Evolutionary conservation across 2,329 filamentous ascomycete genomes (phyloP).

Genomic region (Cyphellophora attinorum): DNA sequence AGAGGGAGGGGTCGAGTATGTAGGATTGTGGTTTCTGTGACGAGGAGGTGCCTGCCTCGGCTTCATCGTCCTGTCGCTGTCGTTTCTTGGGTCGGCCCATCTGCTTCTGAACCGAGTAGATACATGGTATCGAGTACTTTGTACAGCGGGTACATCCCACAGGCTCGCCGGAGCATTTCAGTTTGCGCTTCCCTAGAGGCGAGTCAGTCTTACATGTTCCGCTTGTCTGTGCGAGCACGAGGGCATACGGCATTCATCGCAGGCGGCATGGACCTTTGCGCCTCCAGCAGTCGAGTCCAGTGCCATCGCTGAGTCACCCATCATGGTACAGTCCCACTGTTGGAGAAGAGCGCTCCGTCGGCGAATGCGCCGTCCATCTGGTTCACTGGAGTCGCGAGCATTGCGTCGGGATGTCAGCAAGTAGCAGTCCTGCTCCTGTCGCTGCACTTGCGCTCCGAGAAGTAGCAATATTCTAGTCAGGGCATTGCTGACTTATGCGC

Average conservation of each 20-base stretch:
- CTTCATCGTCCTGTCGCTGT: conserved; percentile 20
- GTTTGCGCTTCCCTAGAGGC: conserved; percentile 33
- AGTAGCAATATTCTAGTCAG: no score
- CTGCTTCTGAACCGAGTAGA: conserved; percentile 38
- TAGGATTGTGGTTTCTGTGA: conserved; percentile 4
- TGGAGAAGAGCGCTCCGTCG: no score
- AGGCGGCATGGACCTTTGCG: conserved; percentile 37
- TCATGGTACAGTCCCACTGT: no score
- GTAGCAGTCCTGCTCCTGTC: no score
- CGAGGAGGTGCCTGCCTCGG: not conserved
- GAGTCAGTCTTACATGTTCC: conserved; percentile 5
- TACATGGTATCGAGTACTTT: conserved; percentile 31
- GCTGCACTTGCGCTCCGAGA: no score
- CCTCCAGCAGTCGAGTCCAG: no score
- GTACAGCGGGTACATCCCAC: conserved; percentile 32
- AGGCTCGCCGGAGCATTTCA: conserved; percentile 39
- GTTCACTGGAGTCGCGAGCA: no score
- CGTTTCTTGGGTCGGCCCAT: conserved; percentile 39
- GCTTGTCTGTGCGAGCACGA: conserved; percentile 1
- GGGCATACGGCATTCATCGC: conserved; percentile 38
- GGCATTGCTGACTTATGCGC: no score
- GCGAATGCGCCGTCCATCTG: no score
- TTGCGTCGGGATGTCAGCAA: no score
- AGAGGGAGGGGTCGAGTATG: conserved; percentile 8
- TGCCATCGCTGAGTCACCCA: no score